Evolutionary conservation across 1,284 basidiomycete genomes (phyloP).

Genomic region (Cronartium ribicola): DNA sequence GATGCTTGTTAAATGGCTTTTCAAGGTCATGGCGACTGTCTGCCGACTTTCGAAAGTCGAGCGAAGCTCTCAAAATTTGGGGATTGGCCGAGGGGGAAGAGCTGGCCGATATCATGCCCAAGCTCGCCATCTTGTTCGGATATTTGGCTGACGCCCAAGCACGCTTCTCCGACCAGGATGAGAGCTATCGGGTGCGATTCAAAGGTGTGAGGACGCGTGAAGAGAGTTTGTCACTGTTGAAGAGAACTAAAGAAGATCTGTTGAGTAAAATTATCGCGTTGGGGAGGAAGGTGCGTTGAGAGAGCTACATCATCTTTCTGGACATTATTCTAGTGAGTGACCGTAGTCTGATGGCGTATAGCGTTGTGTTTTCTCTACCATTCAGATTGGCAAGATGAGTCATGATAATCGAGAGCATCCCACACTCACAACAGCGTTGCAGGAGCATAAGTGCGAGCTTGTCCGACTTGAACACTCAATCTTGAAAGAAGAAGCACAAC

Average conservation of each 20-base stretch:
- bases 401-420: constrained; percentile 49
- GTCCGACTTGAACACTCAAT: constrained; percentile 48
- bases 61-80: constrained; percentile 47
- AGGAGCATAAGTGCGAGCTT: constrained; percentile 48
- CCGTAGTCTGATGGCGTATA: neutral
- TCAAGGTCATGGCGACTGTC: constrained; percentile 44
- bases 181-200: constrained; percentile 47
- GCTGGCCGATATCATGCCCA: constrained; percentile 47
- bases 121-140: constrained; percentile 47
- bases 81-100: constrained; percentile 48
- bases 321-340: neutral
- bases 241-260: constrained; percentile 46
- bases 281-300: constrained; percentile 46
- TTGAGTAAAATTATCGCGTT: constrained; percentile 47
- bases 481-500: constrained; percentile 48
- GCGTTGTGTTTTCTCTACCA: too few relatives aligned
- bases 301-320: neutral
- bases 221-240: constrained; percentile 47
- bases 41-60: constrained; percentile 45
- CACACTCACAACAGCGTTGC: constrained; percentile 43
- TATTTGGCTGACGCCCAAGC: constrained; percentile 47
- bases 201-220: constrained; percentile 48
- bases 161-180: constrained; percentile 47
- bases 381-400: constrained; percentile 49
- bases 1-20: neutral